Evolutionary conservation across 805 yeast species (phyloP).

Genomic region (Metschnikowia kofuensis): DNA sequence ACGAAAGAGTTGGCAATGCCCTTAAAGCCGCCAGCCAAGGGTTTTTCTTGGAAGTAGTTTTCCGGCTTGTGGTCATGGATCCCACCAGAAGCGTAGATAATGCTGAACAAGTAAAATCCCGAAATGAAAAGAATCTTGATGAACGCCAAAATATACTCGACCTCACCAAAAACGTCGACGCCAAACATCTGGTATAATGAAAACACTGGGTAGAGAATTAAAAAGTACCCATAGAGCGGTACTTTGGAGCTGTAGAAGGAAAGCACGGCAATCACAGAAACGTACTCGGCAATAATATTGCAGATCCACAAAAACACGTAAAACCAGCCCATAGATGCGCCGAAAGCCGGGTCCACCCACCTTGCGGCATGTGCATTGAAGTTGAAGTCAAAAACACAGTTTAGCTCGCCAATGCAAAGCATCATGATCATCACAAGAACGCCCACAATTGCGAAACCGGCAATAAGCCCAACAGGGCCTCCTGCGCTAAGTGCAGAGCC

Average conservation of each 20-base stretch:
- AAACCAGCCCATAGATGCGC: slow-evolving; percentile 9
- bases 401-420: slow-evolving; percentile 8
- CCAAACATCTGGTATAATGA: slow-evolving; percentile 9
- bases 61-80: slow-evolving; percentile 5
- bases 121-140: slow-evolving; percentile 7
- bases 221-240: slow-evolving; percentile 8
- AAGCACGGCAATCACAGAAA: slow-evolving; percentile 5
- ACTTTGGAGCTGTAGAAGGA: slow-evolving; percentile 5
- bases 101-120: slow-evolving; percentile 7
- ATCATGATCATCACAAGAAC: slow-evolving; percentile 7
- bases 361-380: slow-evolving; percentile 7
- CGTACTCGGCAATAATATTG: slow-evolving; percentile 7
- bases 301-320: slow-evolving; percentile 8
- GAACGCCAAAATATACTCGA: slow-evolving; percentile 3
- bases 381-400: slow-evolving; percentile 8
- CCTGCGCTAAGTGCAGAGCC: slow-evolving; percentile 6
- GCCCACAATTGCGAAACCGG: slow-evolving; percentile 9
- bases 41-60: slow-evolving; percentile 7
- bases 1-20: slow-evolving; percentile 10
- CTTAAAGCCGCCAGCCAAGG: slow-evolving; percentile 5
- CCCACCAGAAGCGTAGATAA: slow-evolving; percentile 7
- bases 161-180: slow-evolving; percentile 6
- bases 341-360: slow-evolving; percentile 8
- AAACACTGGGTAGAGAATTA: slow-evolving; percentile 5
- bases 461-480: slow-evolving; percentile 8